A percentile compares a stretch with the other conserved stretches of the same genome.
Evolutionary conservation across 495 filamentous ascomycete species (phyloP).

Genomic region (Penicillium roqueforti): DNA sequence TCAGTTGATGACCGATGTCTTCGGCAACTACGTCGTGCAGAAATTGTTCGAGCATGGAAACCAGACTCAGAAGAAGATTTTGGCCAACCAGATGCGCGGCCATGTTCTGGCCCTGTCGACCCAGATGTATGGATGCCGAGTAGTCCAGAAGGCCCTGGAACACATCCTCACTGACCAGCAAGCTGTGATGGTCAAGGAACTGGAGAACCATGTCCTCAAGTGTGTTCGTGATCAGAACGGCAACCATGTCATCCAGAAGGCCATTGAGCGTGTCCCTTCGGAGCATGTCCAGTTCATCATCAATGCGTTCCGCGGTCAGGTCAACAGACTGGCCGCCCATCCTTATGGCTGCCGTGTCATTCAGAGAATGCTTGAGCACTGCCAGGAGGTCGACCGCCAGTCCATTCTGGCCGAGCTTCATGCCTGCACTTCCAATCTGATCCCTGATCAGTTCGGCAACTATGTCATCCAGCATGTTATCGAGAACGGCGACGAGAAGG

Average conservation of each 20-base stretch:
- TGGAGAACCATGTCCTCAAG: conserved; percentile 70
- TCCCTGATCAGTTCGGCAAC: conserved; percentile 91
- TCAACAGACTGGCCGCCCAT: conserved; percentile 74
- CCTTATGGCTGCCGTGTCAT: conserved; percentile 91
- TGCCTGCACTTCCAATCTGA: conserved; percentile 61
- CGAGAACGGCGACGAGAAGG: conserved; percentile 70
- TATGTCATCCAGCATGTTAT: conserved; percentile 97
- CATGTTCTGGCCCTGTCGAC: conserved; percentile 73
- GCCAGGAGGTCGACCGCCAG: conserved; percentile 64
- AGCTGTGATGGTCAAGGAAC: conserved; percentile 74
- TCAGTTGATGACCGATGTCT: conserved; percentile 93
- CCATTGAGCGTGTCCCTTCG: conserved; percentile 79
- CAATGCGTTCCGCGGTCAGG: conserved; percentile 74
- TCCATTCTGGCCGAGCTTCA: conserved; percentile 78
- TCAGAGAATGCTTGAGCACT: conserved; percentile 86
- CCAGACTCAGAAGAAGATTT: conserved; percentile 82
- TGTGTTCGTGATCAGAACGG: conserved; percentile 90
- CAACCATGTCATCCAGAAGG: conserved; percentile 96
- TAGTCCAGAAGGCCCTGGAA: conserved; percentile 97
- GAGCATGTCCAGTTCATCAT: conserved; percentile 87
- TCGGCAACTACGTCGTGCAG: conserved; percentile 98
- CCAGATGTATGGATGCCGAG: conserved; percentile 93
- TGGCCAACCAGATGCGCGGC: conserved; percentile 82
- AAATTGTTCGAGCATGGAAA: conserved; percentile 98
- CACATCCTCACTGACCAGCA: conserved; percentile 90